Evolutionary conservation across 352 stramenopile genomes (phyloP).

Genomic region (Phytopythium kandeliae): DNA sequence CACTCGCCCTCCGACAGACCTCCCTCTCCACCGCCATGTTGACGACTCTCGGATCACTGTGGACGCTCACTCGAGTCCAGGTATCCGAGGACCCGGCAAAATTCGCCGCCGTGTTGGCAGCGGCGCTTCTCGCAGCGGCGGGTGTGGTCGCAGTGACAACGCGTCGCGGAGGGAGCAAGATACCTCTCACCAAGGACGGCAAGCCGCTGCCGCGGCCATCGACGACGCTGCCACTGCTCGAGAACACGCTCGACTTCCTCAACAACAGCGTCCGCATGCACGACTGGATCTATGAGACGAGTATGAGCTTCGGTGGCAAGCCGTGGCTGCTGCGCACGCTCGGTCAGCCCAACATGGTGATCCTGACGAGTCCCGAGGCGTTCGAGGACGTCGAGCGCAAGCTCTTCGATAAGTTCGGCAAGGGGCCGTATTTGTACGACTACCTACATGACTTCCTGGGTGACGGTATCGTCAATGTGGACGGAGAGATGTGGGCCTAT

Average conservation of each 20-base stretch:
- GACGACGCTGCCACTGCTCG: neutral
- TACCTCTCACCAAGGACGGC: neutral
- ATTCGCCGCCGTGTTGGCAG: neutral
- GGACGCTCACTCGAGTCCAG: too few relatives aligned
- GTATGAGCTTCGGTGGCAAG: conserved; percentile 13
- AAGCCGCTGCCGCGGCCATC: neutral
- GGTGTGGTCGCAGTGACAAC: neutral
- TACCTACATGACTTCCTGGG: conserved; percentile 6
- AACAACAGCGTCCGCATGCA: conserved; percentile 18
- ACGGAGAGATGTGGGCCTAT: conserved; percentile 11
- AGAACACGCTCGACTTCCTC: conserved; percentile 2
- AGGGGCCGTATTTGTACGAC: neutral
- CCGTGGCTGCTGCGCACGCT: conserved; percentile 17
- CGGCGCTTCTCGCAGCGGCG: neutral
- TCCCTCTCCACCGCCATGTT: neutral
- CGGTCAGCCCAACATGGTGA: conserved; percentile 16
- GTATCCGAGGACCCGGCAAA: too few relatives aligned
- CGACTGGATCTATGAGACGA: conserved; percentile 23
- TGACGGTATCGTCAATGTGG: conserved; percentile 11
- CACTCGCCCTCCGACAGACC: too few relatives aligned
- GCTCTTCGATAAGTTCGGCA: conserved; percentile 40
- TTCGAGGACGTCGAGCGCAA: conserved; percentile 30
- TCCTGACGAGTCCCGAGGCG: conserved; percentile 16
- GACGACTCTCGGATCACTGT: neutral
- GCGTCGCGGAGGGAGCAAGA: neutral